A percentile compares a stretch with the other conserved stretches of the same genome.
Evolutionary conservation across 192 early-diverging fungal genomes (phyloP).

Genomic region (Podila epicladia): DNA sequence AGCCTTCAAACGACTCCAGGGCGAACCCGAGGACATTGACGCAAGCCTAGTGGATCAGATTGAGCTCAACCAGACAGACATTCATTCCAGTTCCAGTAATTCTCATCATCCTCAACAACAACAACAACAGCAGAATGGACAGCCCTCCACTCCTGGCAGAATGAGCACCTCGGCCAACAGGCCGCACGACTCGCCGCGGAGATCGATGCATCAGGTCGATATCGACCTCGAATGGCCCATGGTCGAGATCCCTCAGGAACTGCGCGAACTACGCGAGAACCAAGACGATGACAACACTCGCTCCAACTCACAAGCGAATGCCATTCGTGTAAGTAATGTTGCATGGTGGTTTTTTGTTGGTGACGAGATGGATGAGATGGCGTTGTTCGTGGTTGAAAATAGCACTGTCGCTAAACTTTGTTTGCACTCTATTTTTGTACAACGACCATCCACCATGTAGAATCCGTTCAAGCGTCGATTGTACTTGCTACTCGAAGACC

Average conservation of each 20-base stretch:
- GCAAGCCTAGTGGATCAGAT: slow-evolving; percentile 13
- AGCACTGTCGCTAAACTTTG: not conserved
- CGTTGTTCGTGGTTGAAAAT: not conserved
- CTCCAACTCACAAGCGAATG: slow-evolving; percentile 43
- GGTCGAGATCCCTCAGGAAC: slow-evolving; percentile 42
- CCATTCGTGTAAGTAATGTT: slow-evolving; percentile 26
- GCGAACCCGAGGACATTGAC: slow-evolving; percentile 24
- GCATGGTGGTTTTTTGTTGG: no score
- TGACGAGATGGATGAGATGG: not conserved
- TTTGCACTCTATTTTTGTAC: slow-evolving; percentile 2
- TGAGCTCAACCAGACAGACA: slow-evolving; percentile 1
- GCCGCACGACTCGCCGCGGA: slow-evolving; percentile 6
- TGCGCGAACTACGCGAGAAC: slow-evolving; percentile 11
- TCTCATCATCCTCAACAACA: slow-evolving; percentile 1
- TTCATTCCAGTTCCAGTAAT: not conserved
- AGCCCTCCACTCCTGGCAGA: not conserved
- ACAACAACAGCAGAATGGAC: not conserved
- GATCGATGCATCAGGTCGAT: slow-evolving; percentile 25
- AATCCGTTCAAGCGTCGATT: slow-evolving; percentile 60
- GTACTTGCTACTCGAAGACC: slow-evolving; percentile 77
- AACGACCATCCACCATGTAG: not conserved
- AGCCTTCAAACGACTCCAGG: slow-evolving; percentile 19
- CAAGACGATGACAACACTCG: slow-evolving; percentile 11
- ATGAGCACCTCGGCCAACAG: not conserved
- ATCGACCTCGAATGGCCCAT: slow-evolving; percentile 37